Conservation (phyloP, 2,329 filamentous ascomycete genomes). For the Cryphonectria carpinicola region DNA sequence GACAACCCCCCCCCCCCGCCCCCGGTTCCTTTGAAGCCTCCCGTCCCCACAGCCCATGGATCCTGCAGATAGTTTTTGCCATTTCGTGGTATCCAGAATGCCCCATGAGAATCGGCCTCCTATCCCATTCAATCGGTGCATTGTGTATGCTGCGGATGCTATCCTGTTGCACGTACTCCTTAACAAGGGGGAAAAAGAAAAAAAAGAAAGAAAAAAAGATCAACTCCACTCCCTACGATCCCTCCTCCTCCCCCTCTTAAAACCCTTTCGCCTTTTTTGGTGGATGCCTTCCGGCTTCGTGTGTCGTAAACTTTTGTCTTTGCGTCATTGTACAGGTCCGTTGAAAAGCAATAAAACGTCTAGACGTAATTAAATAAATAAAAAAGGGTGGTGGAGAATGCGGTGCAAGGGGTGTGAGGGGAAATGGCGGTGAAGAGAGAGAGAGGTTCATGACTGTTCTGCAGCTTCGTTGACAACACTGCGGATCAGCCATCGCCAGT, state of each 20-base stretch:
- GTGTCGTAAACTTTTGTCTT: constrained; percentile 29
- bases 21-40: constrained; percentile 8
- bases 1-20: neutral
- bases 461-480: constrained; percentile 51
- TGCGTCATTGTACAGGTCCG: constrained; percentile 28
- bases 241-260: neutral
- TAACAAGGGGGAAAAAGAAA: neutral
- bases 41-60: constrained; percentile 15
- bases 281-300: constrained; percentile 20
- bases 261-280: constrained; percentile 15
- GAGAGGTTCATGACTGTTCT: constrained; percentile 29
- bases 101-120: constrained; percentile 9
- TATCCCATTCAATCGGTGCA: constrained; percentile 15
- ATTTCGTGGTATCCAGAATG: constrained; percentile 22
- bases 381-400: constrained; percentile 8
- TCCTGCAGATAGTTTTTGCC: constrained; percentile 8
- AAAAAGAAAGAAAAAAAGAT: neutral
- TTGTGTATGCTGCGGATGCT: constrained; percentile 16
- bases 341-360: constrained; percentile 28
- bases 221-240: neutral
- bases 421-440: constrained; percentile 43
- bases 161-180: constrained; percentile 21
- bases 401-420: constrained; percentile 10
- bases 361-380: constrained; percentile 20
- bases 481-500: constrained; percentile 79